Base-by-base conservation (phyloP, 176 grass and related monocot genomes). In the Musa troglodytarum region DNA sequence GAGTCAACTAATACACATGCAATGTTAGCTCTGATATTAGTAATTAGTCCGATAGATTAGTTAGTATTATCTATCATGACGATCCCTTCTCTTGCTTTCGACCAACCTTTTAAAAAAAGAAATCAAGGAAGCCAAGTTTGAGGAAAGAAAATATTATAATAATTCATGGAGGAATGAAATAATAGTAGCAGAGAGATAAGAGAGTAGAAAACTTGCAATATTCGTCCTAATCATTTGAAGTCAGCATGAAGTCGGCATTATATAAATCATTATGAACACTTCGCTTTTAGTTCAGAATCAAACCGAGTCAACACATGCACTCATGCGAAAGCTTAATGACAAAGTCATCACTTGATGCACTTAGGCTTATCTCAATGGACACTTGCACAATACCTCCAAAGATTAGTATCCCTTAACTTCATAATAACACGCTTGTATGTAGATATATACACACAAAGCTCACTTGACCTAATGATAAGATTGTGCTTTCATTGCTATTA, bases 271-370 rank as follows among this genome's bases (percentile, higher is more conserved):
- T 65, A 20, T 4, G 63, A 15, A 25, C 3, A 12, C 16, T 8
- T 61, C n/a, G 9, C 5, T 26, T 28, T 65, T 65, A 2, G 1
- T 26, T 65, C 11, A 9, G 26, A 65, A 65, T 65, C 63, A 65
- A 65, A 65, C 26, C 63, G 24, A 65, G 22, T 65, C 63, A 65
- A 65, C 63, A 65, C 21, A 65, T 65, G 63, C 22, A 26, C 63
- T 65, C 63, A 65, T 65, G 21, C 24, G 10, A 65, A 65, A 65
- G 1, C 24, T 65, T 65, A n/a, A 13, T 26, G 10, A 65, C 12
- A 29, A 65, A 65, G 63, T 26, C 63, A 65, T 10, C 21, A 65
- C 22, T 65, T 43, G 34, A 43, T 4, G 6, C 34, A 43, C 34
- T 43, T 43, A 0, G 34, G 34, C 6, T 43, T 43, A 43, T 43